Percentiles rank a stretch among this genome's conserved stretches.
phyloP scores from a whole-genome alignment of 768 basidiomycete genomes.

The Coprinopsis marcescibilis region DNA sequence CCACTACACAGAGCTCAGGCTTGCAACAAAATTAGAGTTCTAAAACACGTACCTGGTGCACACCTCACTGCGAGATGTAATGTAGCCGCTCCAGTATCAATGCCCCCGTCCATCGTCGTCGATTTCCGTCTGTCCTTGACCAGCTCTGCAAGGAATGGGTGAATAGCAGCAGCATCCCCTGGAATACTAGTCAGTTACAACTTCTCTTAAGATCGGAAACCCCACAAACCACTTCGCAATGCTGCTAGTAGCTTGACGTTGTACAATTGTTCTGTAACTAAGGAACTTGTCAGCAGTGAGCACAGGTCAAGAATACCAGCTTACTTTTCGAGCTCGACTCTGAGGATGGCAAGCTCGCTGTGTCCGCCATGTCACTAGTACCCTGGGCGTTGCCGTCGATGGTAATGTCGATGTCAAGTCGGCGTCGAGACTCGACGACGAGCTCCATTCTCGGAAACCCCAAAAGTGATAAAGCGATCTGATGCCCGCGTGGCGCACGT shows the following conservation, averaged over 20 bases:
- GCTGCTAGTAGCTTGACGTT: slow-evolving; percentile 64
- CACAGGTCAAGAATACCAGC: too few species aligned
- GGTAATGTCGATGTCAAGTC: too few species aligned
- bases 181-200: background rate
- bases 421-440: too few species aligned
- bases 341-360: too few species aligned
- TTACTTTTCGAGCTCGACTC: too few species aligned
- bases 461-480: too few species aligned
- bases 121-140: slow-evolving; percentile 55
- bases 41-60: slow-evolving; percentile 39
- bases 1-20: slow-evolving; percentile 31
- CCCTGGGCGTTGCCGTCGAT: too few species aligned
- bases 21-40: background rate
- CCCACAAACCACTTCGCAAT: slow-evolving; percentile 48
- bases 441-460: too few species aligned
- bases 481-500: too few species aligned
- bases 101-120: slow-evolving; percentile 35
- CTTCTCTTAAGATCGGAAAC: background rate
- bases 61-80: slow-evolving; percentile 82
- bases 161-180: slow-evolving; percentile 79
- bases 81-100: slow-evolving; percentile 68
- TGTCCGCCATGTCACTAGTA: too few species aligned
- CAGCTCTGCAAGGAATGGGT: slow-evolving; percentile 76
- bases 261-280: slow-evolving; percentile 45
- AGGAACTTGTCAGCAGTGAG: too few species aligned